These are phyloP conservation scores for Candida pseudofarinosa DNA, from an alignment of 805 yeast species.

Conservation along the genomic window DNA sequence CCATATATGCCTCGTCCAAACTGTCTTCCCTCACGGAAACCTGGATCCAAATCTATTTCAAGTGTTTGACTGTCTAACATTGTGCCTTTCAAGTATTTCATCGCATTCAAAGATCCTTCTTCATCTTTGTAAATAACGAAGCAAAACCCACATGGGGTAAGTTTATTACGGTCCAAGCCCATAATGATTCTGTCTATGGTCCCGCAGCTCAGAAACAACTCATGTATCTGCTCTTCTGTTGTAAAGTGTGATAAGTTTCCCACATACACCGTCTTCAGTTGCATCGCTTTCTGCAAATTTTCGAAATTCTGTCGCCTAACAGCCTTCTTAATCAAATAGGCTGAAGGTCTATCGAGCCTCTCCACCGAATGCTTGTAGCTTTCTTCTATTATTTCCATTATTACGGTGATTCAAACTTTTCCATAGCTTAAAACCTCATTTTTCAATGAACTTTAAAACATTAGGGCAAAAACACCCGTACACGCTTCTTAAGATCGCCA, in stretches of 20 bases:
- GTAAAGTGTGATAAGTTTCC: conserved; percentile 89
- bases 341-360: conserved; percentile 69
- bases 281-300: conserved; percentile 61
- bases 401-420: neutral
- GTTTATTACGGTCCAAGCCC: conserved; percentile 89
- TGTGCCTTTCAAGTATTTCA: conserved; percentile 78
- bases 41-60: conserved; percentile 91
- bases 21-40: conserved; percentile 92
- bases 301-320: conserved; percentile 48
- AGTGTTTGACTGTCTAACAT: conserved; percentile 78
- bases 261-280: conserved; percentile 77
- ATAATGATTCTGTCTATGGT: conserved; percentile 74
- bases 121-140: conserved; percentile 74
- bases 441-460: no score
- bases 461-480: neutral
- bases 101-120: conserved; percentile 72
- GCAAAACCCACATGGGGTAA: conserved; percentile 96
- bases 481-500: neutral
- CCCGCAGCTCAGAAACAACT: conserved; percentile 81
- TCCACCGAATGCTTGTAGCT: conserved; percentile 59
- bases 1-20: conserved; percentile 92
- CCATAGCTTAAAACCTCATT: neutral
- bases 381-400: conserved; percentile 39
- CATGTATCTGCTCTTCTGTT: conserved; percentile 91
- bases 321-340: conserved; percentile 65